Base-by-base conservation (phyloP, 306 rosid species). In the Quillaja saponaria region DNA sequence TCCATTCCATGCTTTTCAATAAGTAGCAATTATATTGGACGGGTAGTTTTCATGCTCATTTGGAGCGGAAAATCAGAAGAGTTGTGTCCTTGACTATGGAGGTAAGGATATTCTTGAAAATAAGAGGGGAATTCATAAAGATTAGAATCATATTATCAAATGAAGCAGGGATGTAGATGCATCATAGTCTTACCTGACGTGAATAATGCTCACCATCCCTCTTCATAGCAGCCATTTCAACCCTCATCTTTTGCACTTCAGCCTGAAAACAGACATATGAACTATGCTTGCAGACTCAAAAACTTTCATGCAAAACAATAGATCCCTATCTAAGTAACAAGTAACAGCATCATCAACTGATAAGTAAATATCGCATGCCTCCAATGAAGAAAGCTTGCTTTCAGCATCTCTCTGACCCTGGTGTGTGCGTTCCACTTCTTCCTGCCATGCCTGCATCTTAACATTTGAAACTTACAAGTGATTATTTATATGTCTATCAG, bases 201-300 rank as follows among this genome's bases (percentile, higher is more conserved):
- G 99, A 92, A 73, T 92, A 92, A 71, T 92, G 99, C 83, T 92
- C 99, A 39, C 95, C 96, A 72, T 92, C 99, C 81, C 99, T 84
- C 84, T 85, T 92, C 99, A 92, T 92, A 70, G 99, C 94, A 81
- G 99, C 96, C 95, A 92, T 86, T 81, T 92, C 99, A 76, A 92
- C 96, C 80, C 96, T 92, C 87, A 85, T 70, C 59, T 86, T 92
- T 75, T 86, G 99, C 66, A 87, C 58, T 74, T 92, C 96, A 44
- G 87, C 95, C 99, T 92, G 81, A 67, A 52, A 67, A 58, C 54
- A 58, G 64, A 69, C 39, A 74, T 38, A 39, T 40, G 66, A 76
- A 34, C 47, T 62, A 68, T 53, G 11, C 54, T 53, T 31, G 44
- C 49, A 44, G 67, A 42, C 51, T 39, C 4, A 69, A 69, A 31